Evolutionary conservation across 176 grass and related monocot species (phyloP), one percentile per base, ranked within the genome.

Genomic region (Carex cristatella): DNA sequence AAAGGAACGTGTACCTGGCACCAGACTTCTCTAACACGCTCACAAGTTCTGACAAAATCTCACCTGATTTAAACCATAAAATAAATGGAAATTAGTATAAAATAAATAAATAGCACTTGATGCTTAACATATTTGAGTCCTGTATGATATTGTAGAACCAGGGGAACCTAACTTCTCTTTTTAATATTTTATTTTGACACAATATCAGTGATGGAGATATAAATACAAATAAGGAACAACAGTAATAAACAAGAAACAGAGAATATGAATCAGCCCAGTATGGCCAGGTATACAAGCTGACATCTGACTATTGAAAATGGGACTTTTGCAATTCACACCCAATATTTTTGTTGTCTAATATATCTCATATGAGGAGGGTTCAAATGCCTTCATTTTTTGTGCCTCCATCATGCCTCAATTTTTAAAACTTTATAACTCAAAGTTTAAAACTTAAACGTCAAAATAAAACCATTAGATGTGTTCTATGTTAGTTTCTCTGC

Each of bases 1-100:
- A 98, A 82, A 98, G 96, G 72, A 95, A 51, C 10, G 93, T 92
- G 85, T 95, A 95, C 85, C 78, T 95, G 81, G 85, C 86, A 3
- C 88, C 87, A 44, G 85, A 91, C 2, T 89, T 67, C 78, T 89
- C 79, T 80, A 98, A 84, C 44, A 83, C 16, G 13, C 37, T 13
- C 8, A 98, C 80, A 58, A 98, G 81, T 49, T 90, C 80, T 0
- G 93, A 91, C 81, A 98, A 86, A 87, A 94, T 80, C 85, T 95
- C 93, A 65, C 93, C 96, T 95, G 87, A 27, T 79, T 59, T 84
- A 10, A 79, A 79, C 53, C 6, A 33, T 27, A 33, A 16, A 30
- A 31, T 49, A 23, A 1, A 51, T 51, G 48, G 7, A 72, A 19
- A 14, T 48, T 51, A 51, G 12, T 67, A 14, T 33, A 12, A 35